phyloP scores from a whole-genome alignment of 1,284 basidiomycete species.

The Trichosporon sp. region DNA sequence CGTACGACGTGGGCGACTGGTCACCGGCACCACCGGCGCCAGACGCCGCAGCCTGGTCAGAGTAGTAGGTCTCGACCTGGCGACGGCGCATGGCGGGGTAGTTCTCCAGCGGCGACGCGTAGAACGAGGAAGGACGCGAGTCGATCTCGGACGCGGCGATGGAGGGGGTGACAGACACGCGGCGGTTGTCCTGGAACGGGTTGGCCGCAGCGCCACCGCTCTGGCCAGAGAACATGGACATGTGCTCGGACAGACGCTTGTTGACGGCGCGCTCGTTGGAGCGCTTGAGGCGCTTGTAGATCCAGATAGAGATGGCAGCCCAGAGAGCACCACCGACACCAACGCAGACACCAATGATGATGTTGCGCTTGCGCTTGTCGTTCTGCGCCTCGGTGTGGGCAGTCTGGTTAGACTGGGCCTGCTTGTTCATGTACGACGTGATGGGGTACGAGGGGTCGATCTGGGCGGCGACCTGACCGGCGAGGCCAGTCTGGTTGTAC shows the following conservation, averaged over 20 bases:
- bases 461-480: conserved; percentile 46
- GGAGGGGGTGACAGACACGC: conserved; percentile 35
- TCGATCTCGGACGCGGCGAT: conserved; percentile 49
- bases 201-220: conserved; percentile 12
- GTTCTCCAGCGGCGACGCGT: conserved; percentile 49
- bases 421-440: conserved; percentile 5
- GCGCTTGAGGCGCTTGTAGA: conserved; percentile 48
- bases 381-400: conserved; percentile 2
- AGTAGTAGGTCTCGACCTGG: conserved; percentile 24
- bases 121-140: conserved; percentile 49
- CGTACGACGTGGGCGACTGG: conserved; percentile 23
- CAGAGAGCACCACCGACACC: conserved; percentile 46
- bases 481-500: conserved; percentile 47
- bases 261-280: conserved; percentile 48
- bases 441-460: conserved; percentile 48
- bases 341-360: conserved; percentile 51
- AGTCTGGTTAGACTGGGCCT: conserved; percentile 2
- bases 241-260: conserved; percentile 49
- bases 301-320: conserved; percentile 47
- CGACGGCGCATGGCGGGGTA: conserved; percentile 37
- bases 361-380: conserved; percentile 38
- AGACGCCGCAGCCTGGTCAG: conserved; percentile 11
- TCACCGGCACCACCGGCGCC: conserved; percentile 11
- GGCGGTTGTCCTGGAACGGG: conserved; percentile 26
- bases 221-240: conserved; percentile 45